phyloP scores from a whole-genome alignment of 257 asterid species.

The Oldenlandia corymbosa region DNA sequence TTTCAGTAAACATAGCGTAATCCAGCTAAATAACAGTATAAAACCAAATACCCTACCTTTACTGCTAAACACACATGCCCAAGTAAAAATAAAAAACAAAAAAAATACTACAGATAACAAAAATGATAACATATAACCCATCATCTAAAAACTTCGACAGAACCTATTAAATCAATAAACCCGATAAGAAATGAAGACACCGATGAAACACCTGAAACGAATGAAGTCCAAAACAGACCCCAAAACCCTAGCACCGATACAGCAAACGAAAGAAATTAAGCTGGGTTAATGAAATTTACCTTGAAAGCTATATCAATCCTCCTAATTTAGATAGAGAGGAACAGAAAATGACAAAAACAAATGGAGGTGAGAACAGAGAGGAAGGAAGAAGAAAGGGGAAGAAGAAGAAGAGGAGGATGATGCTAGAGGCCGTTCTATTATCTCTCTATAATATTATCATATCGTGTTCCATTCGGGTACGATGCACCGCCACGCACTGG shows the following conservation, averaged over 20 bases:
- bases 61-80: neutral
- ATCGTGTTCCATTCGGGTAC: conserved; percentile 7
- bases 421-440: conserved; percentile 1
- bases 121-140: neutral
- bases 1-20: neutral
- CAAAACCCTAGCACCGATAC: conserved; percentile 13
- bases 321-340: neutral
- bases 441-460: neutral
- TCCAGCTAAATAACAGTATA: neutral
- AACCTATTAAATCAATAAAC: neutral
- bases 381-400: too few relatives aligned
- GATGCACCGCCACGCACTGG: conserved; percentile 14
- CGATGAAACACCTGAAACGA: conserved; percentile 5
- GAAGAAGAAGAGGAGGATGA: conserved; percentile 10
- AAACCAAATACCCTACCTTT: conserved; percentile 6
- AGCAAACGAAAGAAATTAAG: neutral
- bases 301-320: neutral
- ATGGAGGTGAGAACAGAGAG: neutral
- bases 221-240: neutral
- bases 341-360: neutral
- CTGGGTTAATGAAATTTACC: neutral
- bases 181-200: neutral
- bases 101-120: too few relatives aligned
- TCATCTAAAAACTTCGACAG: neutral
- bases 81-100: too few relatives aligned